A percentile compares a stretch with the other conserved stretches of the same genome.
phyloP scores from a whole-genome alignment of 768 basidiomycete genomes.

The Lentinus tigrinus region DNA sequence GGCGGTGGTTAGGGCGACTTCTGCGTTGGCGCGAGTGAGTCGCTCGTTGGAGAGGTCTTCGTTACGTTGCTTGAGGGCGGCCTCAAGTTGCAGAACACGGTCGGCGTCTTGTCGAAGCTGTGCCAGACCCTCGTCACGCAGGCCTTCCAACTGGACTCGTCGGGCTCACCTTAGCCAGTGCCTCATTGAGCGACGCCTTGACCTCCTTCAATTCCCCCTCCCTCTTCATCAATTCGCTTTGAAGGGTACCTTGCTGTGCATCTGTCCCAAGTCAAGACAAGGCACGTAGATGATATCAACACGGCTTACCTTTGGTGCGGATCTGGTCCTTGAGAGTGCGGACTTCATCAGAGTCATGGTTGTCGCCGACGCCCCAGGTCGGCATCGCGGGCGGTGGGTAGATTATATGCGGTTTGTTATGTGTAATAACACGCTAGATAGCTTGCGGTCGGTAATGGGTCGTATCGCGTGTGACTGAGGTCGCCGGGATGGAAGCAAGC shows the following conservation, averaged over 20 bases:
- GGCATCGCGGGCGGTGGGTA: conserved; percentile 32
- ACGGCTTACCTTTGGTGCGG: conserved; percentile 34
- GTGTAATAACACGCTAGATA: too few relatives aligned
- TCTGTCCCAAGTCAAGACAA: conserved; percentile 26
- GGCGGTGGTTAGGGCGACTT: conserved; percentile 45
- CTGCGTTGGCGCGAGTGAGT: conserved; percentile 49
- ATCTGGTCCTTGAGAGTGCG: conserved; percentile 35
- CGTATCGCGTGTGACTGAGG: not conserved
- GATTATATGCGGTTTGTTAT: too few relatives aligned
- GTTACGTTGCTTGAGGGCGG: conserved; percentile 45
- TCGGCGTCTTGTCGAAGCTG: conserved; percentile 60
- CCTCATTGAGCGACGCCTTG: conserved; percentile 33
- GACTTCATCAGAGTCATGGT: conserved; percentile 39
- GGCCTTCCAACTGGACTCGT: not conserved
- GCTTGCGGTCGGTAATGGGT: not conserved
- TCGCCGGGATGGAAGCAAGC: conserved; percentile 5
- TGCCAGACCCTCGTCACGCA: conserved; percentile 6
- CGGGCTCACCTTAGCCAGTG: conserved; percentile 35
- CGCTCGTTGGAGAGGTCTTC: conserved; percentile 59
- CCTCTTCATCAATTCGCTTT: conserved; percentile 34
- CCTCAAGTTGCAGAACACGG: conserved; percentile 55
- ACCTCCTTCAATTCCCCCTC: conserved; percentile 37
- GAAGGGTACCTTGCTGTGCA: conserved; percentile 35
- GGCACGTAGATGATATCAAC: not conserved
- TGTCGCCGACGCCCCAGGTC: conserved; percentile 37